Evolutionary conservation across 306 rosid genomes (phyloP).

Genomic region (Sindora glabra): DNA sequence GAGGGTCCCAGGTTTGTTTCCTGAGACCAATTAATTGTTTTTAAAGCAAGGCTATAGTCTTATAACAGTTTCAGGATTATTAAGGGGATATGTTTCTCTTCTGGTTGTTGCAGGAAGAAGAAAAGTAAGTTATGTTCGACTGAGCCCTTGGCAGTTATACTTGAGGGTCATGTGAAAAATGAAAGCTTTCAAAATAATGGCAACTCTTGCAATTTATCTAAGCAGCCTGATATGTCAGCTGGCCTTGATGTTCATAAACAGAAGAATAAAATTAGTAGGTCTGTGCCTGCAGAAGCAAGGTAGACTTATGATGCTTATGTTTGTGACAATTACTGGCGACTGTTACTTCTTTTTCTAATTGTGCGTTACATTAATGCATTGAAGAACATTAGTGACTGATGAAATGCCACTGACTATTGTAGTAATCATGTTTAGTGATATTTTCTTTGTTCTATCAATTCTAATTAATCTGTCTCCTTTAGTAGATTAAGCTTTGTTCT

Average conservation of each 20-base stretch:
- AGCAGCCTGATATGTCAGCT: constrained; percentile 27
- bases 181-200: constrained; percentile 25
- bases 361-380: neutral
- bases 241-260: constrained; percentile 14
- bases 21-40: neutral
- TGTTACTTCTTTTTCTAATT: neutral
- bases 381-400: neutral
- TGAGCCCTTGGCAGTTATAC: constrained; percentile 27
- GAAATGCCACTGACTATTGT: constrained; percentile 3
- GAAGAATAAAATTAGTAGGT: constrained; percentile 23
- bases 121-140: constrained; percentile 45
- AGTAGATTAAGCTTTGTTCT: constrained; percentile 1
- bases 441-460: neutral
- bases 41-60: neutral
- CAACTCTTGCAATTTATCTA: constrained; percentile 28
- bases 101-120: constrained; percentile 52
- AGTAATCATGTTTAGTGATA: constrained; percentile 4
- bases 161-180: constrained; percentile 25
- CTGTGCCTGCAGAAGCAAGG: constrained; percentile 39
- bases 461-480: neutral
- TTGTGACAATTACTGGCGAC: neutral
- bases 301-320: constrained; percentile 20
- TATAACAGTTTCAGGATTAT: neutral
- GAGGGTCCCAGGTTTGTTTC: constrained; percentile 52
- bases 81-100: neutral